phyloP scores from a whole-genome alignment of 2,329 filamentous ascomycete species.

The Hirsutella minnesotensis region DNA sequence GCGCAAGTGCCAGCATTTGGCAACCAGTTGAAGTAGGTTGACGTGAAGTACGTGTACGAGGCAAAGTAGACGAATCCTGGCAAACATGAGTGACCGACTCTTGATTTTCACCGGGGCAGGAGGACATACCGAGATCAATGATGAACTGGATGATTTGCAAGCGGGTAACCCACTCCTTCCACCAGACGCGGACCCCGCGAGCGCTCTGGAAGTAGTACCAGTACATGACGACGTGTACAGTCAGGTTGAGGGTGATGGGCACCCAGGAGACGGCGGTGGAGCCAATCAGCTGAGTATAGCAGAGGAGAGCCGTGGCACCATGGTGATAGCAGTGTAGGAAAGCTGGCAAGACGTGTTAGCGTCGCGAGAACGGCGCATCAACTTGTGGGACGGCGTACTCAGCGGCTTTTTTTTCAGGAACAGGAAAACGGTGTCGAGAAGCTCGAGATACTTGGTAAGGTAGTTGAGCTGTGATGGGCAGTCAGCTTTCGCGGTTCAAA shows the following conservation, averaged over 20 bases:
- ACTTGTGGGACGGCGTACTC: constrained; percentile 25
- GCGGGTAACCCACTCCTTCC: constrained; percentile 99
- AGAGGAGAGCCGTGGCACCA: constrained; percentile 88
- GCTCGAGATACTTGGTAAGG: constrained; percentile 92
- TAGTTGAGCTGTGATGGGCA: constrained; percentile 66
- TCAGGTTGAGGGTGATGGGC: constrained; percentile 81
- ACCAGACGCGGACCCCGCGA: constrained; percentile 91
- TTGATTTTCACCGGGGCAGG: neutral
- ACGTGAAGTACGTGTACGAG: constrained; percentile 97
- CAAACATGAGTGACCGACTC: constrained; percentile 3
- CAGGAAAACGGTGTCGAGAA: constrained; percentile 90
- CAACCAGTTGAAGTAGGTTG: constrained; percentile 75
- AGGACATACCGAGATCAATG: constrained; percentile 74
- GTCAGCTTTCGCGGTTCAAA: constrained; percentile 21
- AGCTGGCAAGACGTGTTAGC: constrained; percentile 35
- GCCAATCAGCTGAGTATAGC: constrained; percentile 94
- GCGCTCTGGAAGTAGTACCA: constrained; percentile 99
- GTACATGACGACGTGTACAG: constrained; percentile 98
- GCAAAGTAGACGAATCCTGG: constrained; percentile 95
- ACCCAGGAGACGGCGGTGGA: constrained; percentile 93
- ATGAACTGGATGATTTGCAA: constrained; percentile 96
- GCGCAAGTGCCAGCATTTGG: constrained; percentile 80
- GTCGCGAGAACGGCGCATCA: neutral
- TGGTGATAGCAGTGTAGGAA: constrained; percentile 99
- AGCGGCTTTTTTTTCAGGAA: constrained; percentile 99